A percentile compares a stretch with the other conserved stretches of the same genome.
Conservation (phyloP, 2,329 filamentous ascomycete genomes). For the Ophiocordyceps robertsii region DNA sequence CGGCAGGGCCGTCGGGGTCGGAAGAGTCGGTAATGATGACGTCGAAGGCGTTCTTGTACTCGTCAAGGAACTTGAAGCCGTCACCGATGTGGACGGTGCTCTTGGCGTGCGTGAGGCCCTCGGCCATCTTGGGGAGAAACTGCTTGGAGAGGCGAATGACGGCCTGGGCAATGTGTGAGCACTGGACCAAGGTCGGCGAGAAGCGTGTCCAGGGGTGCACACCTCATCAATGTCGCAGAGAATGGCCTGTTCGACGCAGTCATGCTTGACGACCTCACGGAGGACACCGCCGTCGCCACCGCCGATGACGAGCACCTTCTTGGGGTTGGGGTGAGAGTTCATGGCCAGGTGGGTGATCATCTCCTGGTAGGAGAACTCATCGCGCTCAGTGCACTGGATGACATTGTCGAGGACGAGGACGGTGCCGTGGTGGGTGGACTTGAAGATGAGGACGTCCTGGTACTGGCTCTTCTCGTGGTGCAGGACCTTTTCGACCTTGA, state of each 20-base stretch:
- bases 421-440: constrained; percentile 92
- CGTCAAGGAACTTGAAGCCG: constrained; percentile 95
- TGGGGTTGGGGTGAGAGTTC: constrained; percentile 96
- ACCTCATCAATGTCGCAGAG: constrained; percentile 98
- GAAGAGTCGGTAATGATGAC: constrained; percentile 99
- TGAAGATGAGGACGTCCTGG: constrained; percentile 97
- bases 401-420: constrained; percentile 97
- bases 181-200: neutral
- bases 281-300: constrained; percentile 96
- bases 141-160: constrained; percentile 98
- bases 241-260: constrained; percentile 86
- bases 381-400: constrained; percentile 95
- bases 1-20: constrained; percentile 91
- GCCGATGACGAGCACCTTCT: constrained; percentile 96
- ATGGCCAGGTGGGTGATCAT: constrained; percentile 99
- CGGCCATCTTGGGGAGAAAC: constrained; percentile 88
- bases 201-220: constrained; percentile 18
- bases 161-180: constrained; percentile 35
- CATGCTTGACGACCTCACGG: constrained; percentile 98
- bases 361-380: constrained; percentile 99
- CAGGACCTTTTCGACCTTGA: constrained; percentile 93
- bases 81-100: constrained; percentile 87
- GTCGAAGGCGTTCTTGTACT: constrained; percentile 95
- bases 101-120: constrained; percentile 88
- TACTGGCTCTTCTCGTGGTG: constrained; percentile 99